A percentile compares a stretch with the other conserved stretches of the same genome.
These are phyloP conservation scores for Zalerion maritima DNA, from an alignment of 495 filamentous ascomycete genomes.

Conservation along the genomic window DNA sequence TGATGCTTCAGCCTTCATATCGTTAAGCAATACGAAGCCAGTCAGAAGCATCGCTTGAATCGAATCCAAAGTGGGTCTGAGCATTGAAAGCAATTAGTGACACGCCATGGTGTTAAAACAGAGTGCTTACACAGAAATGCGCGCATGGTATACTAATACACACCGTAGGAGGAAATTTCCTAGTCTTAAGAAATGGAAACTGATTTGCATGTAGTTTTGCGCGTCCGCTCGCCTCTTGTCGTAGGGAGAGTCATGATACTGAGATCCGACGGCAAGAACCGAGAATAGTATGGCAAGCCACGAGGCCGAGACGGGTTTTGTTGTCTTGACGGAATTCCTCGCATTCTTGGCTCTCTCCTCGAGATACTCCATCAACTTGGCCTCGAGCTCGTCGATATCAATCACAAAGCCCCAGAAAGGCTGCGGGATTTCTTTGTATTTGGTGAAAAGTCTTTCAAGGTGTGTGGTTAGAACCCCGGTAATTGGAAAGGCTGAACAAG, in stretches of 20 bases:
- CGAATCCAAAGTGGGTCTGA: conserved; percentile 40
- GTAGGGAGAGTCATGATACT: conserved; percentile 57
- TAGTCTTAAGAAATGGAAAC: conserved; percentile 38
- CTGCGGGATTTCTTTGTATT: conserved; percentile 62
- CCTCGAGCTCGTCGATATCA: conserved; percentile 52
- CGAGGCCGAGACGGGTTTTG: conserved; percentile 42
- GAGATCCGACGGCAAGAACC: conserved; percentile 66
- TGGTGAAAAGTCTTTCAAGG: conserved; percentile 44
- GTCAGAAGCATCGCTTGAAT: conserved; percentile 40
- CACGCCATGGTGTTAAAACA: too few relatives aligned
- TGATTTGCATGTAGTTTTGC: conserved; percentile 41
- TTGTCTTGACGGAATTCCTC: conserved; percentile 30
- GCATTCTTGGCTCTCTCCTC: conserved; percentile 45
- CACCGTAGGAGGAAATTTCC: conserved; percentile 38
- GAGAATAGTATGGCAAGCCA: conserved; percentile 68
- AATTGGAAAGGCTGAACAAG: too few relatives aligned
- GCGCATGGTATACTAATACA: too few relatives aligned
- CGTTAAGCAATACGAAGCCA: conserved; percentile 39
- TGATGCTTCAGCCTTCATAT: conserved; percentile 45
- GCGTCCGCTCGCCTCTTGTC: conserved; percentile 35
- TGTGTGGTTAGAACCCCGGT: conserved; percentile 1
- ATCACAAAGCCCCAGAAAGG: conserved; percentile 69
- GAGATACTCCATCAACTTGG: conserved; percentile 49
- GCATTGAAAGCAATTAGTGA: too few relatives aligned
- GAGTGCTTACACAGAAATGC: too few relatives aligned